Evolutionary conservation across 2,329 filamentous ascomycete genomes (phyloP).

Genomic region (Berkeleyomyces basicola): DNA sequence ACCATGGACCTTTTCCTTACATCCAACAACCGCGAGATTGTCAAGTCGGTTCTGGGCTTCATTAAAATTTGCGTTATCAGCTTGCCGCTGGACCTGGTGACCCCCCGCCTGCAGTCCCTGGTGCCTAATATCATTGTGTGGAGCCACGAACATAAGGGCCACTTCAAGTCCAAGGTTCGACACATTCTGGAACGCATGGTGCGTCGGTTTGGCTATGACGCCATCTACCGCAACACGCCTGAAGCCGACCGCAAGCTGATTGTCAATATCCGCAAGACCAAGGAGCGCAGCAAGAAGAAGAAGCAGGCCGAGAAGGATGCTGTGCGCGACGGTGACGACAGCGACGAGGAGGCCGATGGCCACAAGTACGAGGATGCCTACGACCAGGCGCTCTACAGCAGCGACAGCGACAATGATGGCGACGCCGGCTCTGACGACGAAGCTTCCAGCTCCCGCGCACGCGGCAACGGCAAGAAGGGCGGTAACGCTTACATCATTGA

Average conservation of each 20-base stretch:
- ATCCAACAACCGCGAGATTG: slow-evolving; percentile 92
- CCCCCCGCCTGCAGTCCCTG: slow-evolving; percentile 57
- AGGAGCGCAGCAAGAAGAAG: slow-evolving; percentile 79
- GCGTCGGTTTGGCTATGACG: slow-evolving; percentile 69
- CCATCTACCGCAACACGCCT: slow-evolving; percentile 65
- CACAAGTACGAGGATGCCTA: slow-evolving; percentile 79
- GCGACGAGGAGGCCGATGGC: slow-evolving; percentile 22
- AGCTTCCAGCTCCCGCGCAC: slow-evolving; percentile 15
- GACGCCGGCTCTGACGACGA: slow-evolving; percentile 45
- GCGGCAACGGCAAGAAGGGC: slow-evolving; percentile 32
- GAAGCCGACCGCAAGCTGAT: slow-evolving; percentile 81
- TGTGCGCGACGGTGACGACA: slow-evolving; percentile 18
- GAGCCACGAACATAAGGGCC: slow-evolving; percentile 96
- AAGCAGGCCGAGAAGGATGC: slow-evolving; percentile 51
- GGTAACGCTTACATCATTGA: slow-evolving; percentile 77
- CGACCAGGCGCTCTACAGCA: slow-evolving; percentile 89
- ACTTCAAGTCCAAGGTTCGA: slow-evolving; percentile 94
- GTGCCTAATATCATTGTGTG: slow-evolving; percentile 87
- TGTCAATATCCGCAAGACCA: slow-evolving; percentile 85
- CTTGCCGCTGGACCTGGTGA: slow-evolving; percentile 62
- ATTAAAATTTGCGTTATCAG: slow-evolving; percentile 90
- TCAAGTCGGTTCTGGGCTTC: slow-evolving; percentile 85
- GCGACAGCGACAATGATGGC: slow-evolving; percentile 39
- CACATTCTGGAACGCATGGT: slow-evolving; percentile 93
- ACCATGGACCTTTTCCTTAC: slow-evolving; percentile 94